Evolutionary conservation across 2,329 filamentous ascomycete genomes (phyloP).

Genomic region (Dactylella cylindrospora): DNA sequence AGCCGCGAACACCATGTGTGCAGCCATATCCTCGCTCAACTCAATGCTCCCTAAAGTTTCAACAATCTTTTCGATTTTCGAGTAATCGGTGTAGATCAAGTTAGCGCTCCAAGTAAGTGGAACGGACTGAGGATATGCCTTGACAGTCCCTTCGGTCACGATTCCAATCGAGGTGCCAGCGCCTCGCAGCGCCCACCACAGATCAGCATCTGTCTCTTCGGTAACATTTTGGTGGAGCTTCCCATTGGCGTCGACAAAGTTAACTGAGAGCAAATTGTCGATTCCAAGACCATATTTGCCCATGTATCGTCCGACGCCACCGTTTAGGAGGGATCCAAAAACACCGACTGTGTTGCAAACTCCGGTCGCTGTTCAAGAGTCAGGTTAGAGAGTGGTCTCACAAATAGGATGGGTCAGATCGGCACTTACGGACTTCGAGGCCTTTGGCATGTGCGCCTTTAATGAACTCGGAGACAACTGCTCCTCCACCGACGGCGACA

Average conservation of each 20-base stretch:
- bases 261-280: constrained; percentile 53
- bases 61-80: constrained; percentile 48
- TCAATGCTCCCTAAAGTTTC: constrained; percentile 45
- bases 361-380: constrained; percentile 19
- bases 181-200: constrained; percentile 54
- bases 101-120: constrained; percentile 47
- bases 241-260: constrained; percentile 54
- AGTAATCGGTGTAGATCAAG: constrained; percentile 49
- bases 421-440: constrained; percentile 25
- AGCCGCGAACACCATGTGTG: constrained; percentile 47
- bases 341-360: constrained; percentile 33
- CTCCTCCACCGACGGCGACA: constrained; percentile 44
- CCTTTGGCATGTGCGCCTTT: constrained; percentile 4
- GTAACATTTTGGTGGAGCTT: constrained; percentile 50
- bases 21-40: constrained; percentile 44
- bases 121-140: constrained; percentile 49
- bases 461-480: constrained; percentile 32
- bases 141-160: constrained; percentile 53
- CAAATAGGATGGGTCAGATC: background rate
- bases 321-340: constrained; percentile 20
- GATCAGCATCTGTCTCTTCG: constrained; percentile 49
- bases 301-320: constrained; percentile 43
- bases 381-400: background rate
- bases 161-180: constrained; percentile 55
- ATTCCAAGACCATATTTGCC: constrained; percentile 49